Percentiles rank a stretch among this genome's conserved stretches.
Evolutionary conservation across 305 asterid species (phyloP).

Genomic region (Andrographis paniculata): DNA sequence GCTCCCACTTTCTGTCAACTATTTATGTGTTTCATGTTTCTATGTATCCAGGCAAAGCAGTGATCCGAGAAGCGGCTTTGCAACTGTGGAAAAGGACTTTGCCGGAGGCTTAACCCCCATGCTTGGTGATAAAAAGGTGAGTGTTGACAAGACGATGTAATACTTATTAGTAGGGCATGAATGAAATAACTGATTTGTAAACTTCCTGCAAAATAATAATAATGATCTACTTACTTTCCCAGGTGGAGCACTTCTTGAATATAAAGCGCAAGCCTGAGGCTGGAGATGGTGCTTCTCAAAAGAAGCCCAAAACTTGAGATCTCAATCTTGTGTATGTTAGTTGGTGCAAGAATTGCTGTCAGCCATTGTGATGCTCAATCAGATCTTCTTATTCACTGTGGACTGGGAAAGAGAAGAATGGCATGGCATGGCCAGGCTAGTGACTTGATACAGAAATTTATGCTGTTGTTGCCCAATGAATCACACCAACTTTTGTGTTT

Average conservation of each 20-base stretch:
- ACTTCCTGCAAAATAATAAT: no score
- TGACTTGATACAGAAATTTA: no score
- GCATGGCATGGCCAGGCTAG: no score
- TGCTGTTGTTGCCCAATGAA: no score
- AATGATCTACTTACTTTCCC: slow-evolving; percentile 8
- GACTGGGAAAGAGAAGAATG: no score
- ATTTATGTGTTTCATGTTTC: background rate
- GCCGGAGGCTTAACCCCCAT: slow-evolving; percentile 94
- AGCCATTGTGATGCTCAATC: background rate
- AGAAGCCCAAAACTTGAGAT: slow-evolving; percentile 61
- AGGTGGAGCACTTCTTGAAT: slow-evolving; percentile 88
- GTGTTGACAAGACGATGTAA: slow-evolving; percentile 12
- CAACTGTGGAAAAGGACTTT: slow-evolving; percentile 77
- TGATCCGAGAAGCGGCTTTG: slow-evolving; percentile 85
- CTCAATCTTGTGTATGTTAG: background rate
- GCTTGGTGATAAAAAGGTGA: slow-evolving; percentile 91
- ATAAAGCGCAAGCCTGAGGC: slow-evolving; percentile 66
- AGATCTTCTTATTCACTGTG: background rate
- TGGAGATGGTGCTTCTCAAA: slow-evolving; percentile 38
- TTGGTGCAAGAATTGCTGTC: background rate
- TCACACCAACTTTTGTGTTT: no score
- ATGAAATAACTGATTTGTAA: no score
- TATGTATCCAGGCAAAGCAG: slow-evolving; percentile 72
- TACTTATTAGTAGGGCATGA: no score
- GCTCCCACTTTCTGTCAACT: background rate